These are phyloP conservation scores for Lumnitzera racemosa DNA, from an alignment of 345 rosid species.

Conservation along the genomic window DNA sequence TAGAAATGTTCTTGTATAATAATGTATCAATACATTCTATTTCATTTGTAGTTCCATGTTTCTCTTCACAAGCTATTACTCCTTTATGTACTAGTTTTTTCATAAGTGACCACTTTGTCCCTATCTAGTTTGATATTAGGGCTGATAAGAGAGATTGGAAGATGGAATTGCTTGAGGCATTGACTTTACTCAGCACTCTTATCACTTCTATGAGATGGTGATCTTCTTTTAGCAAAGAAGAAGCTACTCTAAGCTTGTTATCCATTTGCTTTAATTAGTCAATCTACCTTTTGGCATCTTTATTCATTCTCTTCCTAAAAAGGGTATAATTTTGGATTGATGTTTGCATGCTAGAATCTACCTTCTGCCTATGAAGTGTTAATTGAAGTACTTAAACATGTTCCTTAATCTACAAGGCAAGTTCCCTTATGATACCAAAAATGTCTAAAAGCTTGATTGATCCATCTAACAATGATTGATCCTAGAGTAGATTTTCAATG, in stretches of 20 bases:
- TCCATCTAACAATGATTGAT: constrained; percentile 40
- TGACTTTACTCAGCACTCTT: constrained; percentile 34
- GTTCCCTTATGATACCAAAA: constrained; percentile 49
- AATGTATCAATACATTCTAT: constrained; percentile 33
- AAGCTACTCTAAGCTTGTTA: constrained; percentile 6
- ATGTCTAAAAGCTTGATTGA: constrained; percentile 53
- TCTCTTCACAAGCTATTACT: constrained; percentile 23
- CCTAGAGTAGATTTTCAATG: too few relatives aligned
- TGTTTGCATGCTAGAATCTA: constrained; percentile 23
- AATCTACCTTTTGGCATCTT: constrained; percentile 39
- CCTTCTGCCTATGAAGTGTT: constrained; percentile 49
- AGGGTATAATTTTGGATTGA: constrained; percentile 17
- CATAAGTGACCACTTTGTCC: constrained; percentile 36
- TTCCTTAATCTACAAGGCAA: constrained; percentile 39
- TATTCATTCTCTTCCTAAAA: constrained; percentile 51
- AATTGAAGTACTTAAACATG: constrained; percentile 50
- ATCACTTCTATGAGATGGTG: constrained; percentile 31
- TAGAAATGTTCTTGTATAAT: constrained; percentile 1
- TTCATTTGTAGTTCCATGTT: constrained; percentile 29
- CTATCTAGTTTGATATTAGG: constrained; percentile 19
- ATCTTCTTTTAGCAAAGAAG: constrained; percentile 15
- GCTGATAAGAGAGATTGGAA: constrained; percentile 29
- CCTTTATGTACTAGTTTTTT: constrained; percentile 40
- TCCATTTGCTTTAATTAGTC: constrained; percentile 43
- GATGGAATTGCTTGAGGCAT: constrained; percentile 19